Conservation (phyloP, 129 eudicot genomes). For the Lonicera japonica region DNA sequence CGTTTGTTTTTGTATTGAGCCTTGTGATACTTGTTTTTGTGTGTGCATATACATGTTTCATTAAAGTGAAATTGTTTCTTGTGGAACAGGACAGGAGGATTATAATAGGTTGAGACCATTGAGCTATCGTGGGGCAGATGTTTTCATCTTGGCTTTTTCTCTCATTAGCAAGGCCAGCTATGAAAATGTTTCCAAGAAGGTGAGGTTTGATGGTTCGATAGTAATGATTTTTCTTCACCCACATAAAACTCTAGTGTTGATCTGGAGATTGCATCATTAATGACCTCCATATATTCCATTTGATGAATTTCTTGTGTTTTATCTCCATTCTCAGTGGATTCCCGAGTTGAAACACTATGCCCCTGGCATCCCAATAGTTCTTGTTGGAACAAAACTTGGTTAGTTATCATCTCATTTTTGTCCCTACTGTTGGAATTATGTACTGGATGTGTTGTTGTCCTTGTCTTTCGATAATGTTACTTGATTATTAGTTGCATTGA, state of each 20-base stretch:
- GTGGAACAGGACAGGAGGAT: constrained; percentile 93
- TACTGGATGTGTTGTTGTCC: neutral
- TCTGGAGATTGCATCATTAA: neutral
- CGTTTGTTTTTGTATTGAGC: constrained; percentile 1
- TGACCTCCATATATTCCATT: neutral
- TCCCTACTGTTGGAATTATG: neutral
- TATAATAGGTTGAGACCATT: constrained; percentile 95
- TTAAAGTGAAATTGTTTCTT: constrained; percentile 12
- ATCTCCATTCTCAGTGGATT: constrained; percentile 65
- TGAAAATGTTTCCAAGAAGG: constrained; percentile 98
- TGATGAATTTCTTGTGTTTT: neutral
- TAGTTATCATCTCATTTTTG: constrained; percentile 23
- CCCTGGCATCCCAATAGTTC: constrained; percentile 95
- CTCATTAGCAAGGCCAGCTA: constrained; percentile 98
- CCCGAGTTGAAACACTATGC: constrained; percentile 98
- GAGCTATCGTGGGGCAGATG: constrained; percentile 99
- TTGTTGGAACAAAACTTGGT: constrained; percentile 98
- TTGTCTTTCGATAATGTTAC: neutral
- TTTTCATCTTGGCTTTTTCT: constrained; percentile 93
- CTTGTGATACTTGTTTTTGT: neutral
- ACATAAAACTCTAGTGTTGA: neutral
- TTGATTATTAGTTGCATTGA: neutral
- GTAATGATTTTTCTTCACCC: neutral
- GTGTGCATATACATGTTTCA: too few relatives aligned
- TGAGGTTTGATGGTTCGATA: constrained; percentile 11